phyloP scores from a whole-genome alignment of 352 stramenopile species.

The Thalassiosira sp. region DNA sequence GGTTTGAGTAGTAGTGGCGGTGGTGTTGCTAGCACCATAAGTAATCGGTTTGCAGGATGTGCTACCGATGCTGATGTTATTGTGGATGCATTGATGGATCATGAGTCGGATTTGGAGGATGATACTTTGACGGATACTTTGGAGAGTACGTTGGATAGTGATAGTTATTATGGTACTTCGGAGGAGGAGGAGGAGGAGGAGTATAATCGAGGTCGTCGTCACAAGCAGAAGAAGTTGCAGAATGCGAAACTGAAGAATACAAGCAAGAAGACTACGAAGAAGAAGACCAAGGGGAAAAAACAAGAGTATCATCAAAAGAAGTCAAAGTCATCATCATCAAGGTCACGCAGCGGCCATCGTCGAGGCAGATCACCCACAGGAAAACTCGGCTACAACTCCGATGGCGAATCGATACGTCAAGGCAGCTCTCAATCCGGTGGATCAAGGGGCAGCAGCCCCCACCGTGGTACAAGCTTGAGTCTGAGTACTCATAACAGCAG shows the following conservation, averaged over 20 bases:
- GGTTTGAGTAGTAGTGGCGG: too few relatives aligned
- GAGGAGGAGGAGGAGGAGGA: neutral
- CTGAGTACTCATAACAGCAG: constrained; percentile 13
- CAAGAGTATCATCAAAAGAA: too few relatives aligned
- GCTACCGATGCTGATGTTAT: neutral
- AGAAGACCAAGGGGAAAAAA: neutral
- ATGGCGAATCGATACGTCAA: constrained; percentile 14
- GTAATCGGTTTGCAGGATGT: too few relatives aligned
- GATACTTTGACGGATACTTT: neutral
- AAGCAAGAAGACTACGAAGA: neutral
- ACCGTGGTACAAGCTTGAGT: neutral
- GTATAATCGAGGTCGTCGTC: neutral
- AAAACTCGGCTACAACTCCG: constrained; percentile 19
- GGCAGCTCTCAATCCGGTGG: constrained; percentile 5
- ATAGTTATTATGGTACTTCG: neutral
- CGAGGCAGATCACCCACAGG: constrained; percentile 16
- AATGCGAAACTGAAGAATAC: neutral
- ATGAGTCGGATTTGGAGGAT: constrained; percentile 2
- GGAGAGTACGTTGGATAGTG: constrained; percentile 1
- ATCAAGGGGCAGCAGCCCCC: neutral
- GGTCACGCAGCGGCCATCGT: too few relatives aligned
- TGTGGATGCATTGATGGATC: neutral
- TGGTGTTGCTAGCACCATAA: too few relatives aligned
- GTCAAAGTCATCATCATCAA: neutral
- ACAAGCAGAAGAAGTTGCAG: too few relatives aligned